Evolutionary conservation across 2,329 filamentous ascomycete species (phyloP).

Genomic region (Paraphoma sp.): DNA sequence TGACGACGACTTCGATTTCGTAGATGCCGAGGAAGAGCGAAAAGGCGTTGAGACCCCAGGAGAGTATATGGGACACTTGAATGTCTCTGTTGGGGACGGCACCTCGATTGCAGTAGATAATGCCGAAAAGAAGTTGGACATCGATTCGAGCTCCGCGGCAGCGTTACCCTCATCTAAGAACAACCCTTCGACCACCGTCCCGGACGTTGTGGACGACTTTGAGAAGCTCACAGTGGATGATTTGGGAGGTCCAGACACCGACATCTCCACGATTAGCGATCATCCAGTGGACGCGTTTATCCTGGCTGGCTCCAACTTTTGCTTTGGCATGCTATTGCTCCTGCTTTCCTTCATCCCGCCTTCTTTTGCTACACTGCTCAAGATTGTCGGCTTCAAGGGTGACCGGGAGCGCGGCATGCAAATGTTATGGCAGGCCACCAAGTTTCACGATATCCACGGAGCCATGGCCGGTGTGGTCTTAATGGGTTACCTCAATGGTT

Average conservation of each 20-base stretch:
- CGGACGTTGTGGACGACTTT: slow-evolving; percentile 37
- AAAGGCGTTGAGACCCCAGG: slow-evolving; percentile 55
- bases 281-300: slow-evolving; percentile 86
- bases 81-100: slow-evolving; percentile 29
- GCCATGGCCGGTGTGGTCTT: slow-evolving; percentile 83
- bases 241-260: slow-evolving; percentile 55
- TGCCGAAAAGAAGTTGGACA: slow-evolving; percentile 23
- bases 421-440: slow-evolving; percentile 90
- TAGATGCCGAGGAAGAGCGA: slow-evolving; percentile 61
- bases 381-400: slow-evolving; percentile 88
- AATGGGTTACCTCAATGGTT: slow-evolving; percentile 85
- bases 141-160: slow-evolving; percentile 33
- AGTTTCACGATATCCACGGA: slow-evolving; percentile 89
- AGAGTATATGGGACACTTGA: slow-evolving; percentile 56
- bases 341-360: slow-evolving; percentile 94
- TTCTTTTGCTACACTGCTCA: slow-evolving; percentile 83
- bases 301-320: slow-evolving; percentile 86
- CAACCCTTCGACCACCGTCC: slow-evolving; percentile 25
- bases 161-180: slow-evolving; percentile 26
- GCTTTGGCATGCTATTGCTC: slow-evolving; percentile 84
- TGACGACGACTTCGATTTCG: slow-evolving; percentile 58
- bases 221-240: slow-evolving; percentile 39
- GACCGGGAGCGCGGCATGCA: slow-evolving; percentile 81
- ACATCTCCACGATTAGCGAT: slow-evolving; percentile 68
- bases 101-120: slow-evolving; percentile 32